Conservation (phyloP, 768 basidiomycete genomes). For the Termitomyces sp. region DNA sequence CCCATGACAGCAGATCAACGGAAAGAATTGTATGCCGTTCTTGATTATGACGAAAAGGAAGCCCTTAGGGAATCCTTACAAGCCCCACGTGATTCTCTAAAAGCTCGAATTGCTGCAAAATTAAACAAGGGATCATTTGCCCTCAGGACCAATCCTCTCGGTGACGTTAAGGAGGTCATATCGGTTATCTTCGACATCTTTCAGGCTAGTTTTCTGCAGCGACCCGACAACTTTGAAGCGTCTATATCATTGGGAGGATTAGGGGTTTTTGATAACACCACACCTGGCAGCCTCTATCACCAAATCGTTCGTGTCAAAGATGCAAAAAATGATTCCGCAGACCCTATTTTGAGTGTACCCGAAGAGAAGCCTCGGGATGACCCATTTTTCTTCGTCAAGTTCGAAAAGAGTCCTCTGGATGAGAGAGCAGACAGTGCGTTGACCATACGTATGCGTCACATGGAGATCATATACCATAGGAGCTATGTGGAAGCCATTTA, state of each 20-base stretch:
- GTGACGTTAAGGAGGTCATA: constrained; percentile 64
- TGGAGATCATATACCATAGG: constrained; percentile 95
- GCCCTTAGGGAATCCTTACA: constrained; percentile 70
- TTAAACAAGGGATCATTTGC: constrained; percentile 88
- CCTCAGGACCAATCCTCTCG: constrained; percentile 73
- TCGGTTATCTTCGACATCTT: constrained; percentile 88
- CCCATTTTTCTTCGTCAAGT: constrained; percentile 86
- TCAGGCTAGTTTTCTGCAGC: constrained; percentile 78
- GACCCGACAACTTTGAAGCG: constrained; percentile 84
- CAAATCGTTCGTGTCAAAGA: constrained; percentile 82
- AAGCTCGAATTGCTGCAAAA: constrained; percentile 69
- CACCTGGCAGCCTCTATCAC: constrained; percentile 71
- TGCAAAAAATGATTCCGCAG: constrained; percentile 7
- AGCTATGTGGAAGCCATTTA: constrained; percentile 92
- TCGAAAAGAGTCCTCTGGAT: constrained; percentile 91
- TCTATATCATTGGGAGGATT: constrained; percentile 84
- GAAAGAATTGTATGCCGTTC: constrained; percentile 82
- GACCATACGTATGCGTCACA: constrained; percentile 86
- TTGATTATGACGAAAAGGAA: constrained; percentile 90
- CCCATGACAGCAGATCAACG: constrained; percentile 89
- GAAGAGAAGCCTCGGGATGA: constrained; percentile 32
- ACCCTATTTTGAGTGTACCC: constrained; percentile 8
- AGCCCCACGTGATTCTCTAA: constrained; percentile 76
- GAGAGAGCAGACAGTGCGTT: constrained; percentile 89
- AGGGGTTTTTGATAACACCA: constrained; percentile 90